phyloP scores from a whole-genome alignment of 164 flowering plant genomes.

The Kalanchoe fedtschenkoi region DNA sequence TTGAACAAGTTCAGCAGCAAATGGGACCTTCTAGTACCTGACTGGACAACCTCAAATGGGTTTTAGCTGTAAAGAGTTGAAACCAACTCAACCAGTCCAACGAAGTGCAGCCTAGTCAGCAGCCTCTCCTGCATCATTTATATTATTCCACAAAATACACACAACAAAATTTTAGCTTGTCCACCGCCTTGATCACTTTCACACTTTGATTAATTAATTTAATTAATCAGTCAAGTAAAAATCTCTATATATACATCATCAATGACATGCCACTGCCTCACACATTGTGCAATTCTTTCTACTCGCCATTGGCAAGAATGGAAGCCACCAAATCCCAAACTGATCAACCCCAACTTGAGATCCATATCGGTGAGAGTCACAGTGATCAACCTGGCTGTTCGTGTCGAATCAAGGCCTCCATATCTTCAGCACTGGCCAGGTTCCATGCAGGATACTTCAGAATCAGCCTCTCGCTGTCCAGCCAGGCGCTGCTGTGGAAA shows the following conservation, averaged over 20 bases:
- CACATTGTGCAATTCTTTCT: neutral
- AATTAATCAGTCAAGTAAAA: neutral
- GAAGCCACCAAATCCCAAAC: neutral
- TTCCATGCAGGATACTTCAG: slow-evolving; percentile 9
- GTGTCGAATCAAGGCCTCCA: neutral
- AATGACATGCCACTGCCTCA: neutral
- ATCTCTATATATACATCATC: neutral
- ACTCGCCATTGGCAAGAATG: neutral
- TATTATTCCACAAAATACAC: neutral
- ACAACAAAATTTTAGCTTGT: neutral
- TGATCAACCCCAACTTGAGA: slow-evolving; percentile 1
- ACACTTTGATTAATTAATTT: neutral
- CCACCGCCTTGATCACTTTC: neutral
- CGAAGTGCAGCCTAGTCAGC: neutral
- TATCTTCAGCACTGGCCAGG: neutral
- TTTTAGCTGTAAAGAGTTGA: slow-evolving; percentile 1
- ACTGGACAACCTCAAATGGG: neutral
- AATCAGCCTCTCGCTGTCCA: slow-evolving; percentile 2
- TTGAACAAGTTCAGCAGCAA: neutral
- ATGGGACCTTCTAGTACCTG: neutral
- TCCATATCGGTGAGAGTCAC: neutral
- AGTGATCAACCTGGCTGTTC: neutral
- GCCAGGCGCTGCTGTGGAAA: slow-evolving; percentile 8
- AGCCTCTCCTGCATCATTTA: neutral
- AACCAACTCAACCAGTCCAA: neutral